These are phyloP conservation scores for Leccinum glutinopallens DNA, from an alignment of 1,284 basidiomycete genomes.

Conservation along the genomic window DNA sequence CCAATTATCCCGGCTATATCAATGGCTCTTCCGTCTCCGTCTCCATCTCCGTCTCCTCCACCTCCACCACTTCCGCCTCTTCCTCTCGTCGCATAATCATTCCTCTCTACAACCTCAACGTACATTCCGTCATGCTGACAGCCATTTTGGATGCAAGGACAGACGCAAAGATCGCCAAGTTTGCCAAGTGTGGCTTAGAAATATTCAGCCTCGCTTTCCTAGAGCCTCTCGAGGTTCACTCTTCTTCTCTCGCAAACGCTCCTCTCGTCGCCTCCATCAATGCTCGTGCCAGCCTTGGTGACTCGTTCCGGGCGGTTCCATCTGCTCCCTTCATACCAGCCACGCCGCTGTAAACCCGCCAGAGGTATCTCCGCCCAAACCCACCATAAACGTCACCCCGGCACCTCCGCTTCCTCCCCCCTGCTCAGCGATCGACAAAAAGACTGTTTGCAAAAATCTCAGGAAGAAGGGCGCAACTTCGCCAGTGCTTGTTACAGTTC, in stretches of 20 bases:
- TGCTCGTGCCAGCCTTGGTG: conserved; percentile 33
- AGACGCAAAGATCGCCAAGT: conserved; percentile 92
- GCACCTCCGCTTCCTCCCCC: conserved; percentile 28
- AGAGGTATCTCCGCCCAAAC: conserved; percentile 24
- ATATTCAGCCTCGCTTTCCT: conserved; percentile 75
- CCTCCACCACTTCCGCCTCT: conserved; percentile 48
- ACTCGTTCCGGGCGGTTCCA: conserved; percentile 27
- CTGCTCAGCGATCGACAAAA: conserved; percentile 43
- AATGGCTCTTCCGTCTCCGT: conserved; percentile 53
- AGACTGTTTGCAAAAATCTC: conserved; percentile 75
- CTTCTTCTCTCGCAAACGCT: conserved; percentile 14
- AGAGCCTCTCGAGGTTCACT: conserved; percentile 84
- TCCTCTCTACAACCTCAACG: conserved; percentile 91
- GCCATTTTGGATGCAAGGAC: conserved; percentile 91
- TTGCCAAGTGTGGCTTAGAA: conserved; percentile 83
- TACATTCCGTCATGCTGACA: conserved; percentile 92
- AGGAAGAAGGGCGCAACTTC: conserved; percentile 52
- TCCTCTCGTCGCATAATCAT: conserved; percentile 76
- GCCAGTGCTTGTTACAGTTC: conserved; percentile 18
- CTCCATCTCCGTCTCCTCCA: conserved; percentile 56
- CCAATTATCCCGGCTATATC: conserved; percentile 27
- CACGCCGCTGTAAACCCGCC: conserved; percentile 1
- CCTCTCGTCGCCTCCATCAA: conserved; percentile 12
- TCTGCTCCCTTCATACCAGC: conserved; percentile 8
- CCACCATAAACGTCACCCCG: conserved; percentile 28